Evolutionary conservation across 2,329 filamentous ascomycete species (phyloP), one percentile per base, ranked within the genome.

Genomic region (Exophiala sp.): DNA sequence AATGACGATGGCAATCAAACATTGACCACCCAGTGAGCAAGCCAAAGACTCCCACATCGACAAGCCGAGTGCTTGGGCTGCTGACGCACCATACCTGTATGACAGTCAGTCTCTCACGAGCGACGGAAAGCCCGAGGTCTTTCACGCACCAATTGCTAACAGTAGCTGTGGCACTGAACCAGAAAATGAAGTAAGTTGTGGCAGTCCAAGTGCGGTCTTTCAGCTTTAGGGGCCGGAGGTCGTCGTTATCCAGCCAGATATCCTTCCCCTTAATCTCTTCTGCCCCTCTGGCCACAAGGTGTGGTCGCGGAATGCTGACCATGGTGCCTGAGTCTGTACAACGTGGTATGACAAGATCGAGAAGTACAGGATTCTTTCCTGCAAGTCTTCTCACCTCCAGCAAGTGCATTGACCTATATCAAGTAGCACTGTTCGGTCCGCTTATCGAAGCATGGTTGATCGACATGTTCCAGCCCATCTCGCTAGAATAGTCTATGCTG

Each of bases 21-120:
- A 64, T 34, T 75, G 69, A 39, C 77, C 77, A 3, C 67, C 72
- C 29, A 72, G 63, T 40, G 69, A 62, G 63, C 72, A 69, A 43
- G 62, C 73, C 24, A 79, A 55, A 11, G 71, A 70, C 60, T 79
- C 76, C 77, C 77, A 80, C 70, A 78, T 76, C 38, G 69, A 73
- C 18, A 80, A 64, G 8, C 77, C 77, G 7, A 73, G 57, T 2
- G 73, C 65, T 60, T 73, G 69, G 1, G 68, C 72, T 3, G 72
- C 68, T 5, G 69, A 69, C 2, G 68, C 68, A 11, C 69, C 65
- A 62, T 76, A 72, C 64, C 71, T 68, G 52, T 69, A 70, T 20
- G 68, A 68, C 4, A 72, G 70, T 18, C 11, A 33, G 20, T 41
- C n/a, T 12, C n/a, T 32, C 14, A 24, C 21, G 18, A 14, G 21